phyloP scores from a whole-genome alignment of 202 grass and related monocot species.

The Brachypodium distachyon region DNA sequence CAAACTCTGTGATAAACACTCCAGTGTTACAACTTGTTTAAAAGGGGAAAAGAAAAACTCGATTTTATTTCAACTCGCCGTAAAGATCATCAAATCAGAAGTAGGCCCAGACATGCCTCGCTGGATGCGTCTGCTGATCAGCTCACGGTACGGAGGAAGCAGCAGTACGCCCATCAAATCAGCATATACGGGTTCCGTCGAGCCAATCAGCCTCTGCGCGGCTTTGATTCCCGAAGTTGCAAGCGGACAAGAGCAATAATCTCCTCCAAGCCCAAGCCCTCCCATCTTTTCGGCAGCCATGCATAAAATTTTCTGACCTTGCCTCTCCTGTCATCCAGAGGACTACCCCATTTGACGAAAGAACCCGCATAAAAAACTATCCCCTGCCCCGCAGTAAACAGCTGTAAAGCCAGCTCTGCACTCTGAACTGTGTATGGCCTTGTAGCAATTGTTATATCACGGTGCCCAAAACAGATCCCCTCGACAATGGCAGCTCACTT shows the following conservation, averaged over 20 bases:
- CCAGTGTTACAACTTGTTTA: background rate
- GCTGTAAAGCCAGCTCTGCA: slow-evolving; percentile 17
- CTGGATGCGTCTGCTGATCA: background rate
- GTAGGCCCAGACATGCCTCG: background rate
- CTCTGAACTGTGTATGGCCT: background rate
- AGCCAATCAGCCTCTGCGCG: background rate
- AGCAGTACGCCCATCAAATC: background rate
- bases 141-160: background rate
- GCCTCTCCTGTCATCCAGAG: background rate
- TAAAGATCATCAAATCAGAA: background rate
- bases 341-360: background rate
- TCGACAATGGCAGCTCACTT: background rate
- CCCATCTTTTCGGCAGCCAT: slow-evolving; percentile 1
- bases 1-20: background rate
- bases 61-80: background rate
- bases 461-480: background rate
- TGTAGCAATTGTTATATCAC: background rate
- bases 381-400: background rate
- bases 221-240: slow-evolving; percentile 10
- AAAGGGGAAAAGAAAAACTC: background rate
- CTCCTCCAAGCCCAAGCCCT: too few species aligned
- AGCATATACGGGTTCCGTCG: background rate
- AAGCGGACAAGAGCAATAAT: slow-evolving; percentile 9
- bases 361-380: background rate
- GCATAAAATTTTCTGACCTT: background rate